These are phyloP conservation scores for Lactarius vividus DNA, from an alignment of 768 basidiomycete genomes.

Conservation along the genomic window DNA sequence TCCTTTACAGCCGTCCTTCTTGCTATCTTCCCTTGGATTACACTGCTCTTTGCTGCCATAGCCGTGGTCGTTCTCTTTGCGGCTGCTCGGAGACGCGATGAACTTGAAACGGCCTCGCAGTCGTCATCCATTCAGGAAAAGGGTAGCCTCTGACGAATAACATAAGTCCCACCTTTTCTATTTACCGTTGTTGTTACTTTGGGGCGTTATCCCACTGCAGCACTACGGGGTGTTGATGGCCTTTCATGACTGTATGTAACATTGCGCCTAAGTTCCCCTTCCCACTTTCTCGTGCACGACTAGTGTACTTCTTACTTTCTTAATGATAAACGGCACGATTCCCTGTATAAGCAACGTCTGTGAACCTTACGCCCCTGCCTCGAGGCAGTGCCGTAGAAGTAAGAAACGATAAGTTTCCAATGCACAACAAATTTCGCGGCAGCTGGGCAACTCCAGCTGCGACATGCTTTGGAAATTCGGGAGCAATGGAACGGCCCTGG, in stretches of 20 bases:
- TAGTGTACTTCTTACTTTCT: not conserved
- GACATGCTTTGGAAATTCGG: not conserved
- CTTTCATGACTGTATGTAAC: conserved; percentile 2
- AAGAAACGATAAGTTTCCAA: not conserved
- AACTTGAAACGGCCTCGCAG: not conserved
- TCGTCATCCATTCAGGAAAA: not conserved
- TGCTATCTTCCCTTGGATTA: conserved; percentile 22
- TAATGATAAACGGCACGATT: conserved; percentile 1
- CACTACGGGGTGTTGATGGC: not conserved
- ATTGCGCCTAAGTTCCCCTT: not conserved
- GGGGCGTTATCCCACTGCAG: not conserved
- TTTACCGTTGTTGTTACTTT: not conserved
- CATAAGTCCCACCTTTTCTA: not conserved
- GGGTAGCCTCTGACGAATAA: not conserved
- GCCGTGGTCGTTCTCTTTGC: conserved; percentile 13
- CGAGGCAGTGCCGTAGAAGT: not conserved
- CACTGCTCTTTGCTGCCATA: not conserved
- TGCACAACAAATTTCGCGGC: not conserved
- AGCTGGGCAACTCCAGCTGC: not conserved
- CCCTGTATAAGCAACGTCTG: not conserved
- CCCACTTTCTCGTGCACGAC: not conserved
- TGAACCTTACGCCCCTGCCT: not conserved
- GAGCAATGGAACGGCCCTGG: too few species aligned
- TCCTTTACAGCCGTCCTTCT: conserved; percentile 16
- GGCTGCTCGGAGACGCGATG: conserved; percentile 5